Base-by-base conservation (phyloP, 2,329 filamentous ascomycete species). In the Microcyclospora tardicrescens region DNA sequence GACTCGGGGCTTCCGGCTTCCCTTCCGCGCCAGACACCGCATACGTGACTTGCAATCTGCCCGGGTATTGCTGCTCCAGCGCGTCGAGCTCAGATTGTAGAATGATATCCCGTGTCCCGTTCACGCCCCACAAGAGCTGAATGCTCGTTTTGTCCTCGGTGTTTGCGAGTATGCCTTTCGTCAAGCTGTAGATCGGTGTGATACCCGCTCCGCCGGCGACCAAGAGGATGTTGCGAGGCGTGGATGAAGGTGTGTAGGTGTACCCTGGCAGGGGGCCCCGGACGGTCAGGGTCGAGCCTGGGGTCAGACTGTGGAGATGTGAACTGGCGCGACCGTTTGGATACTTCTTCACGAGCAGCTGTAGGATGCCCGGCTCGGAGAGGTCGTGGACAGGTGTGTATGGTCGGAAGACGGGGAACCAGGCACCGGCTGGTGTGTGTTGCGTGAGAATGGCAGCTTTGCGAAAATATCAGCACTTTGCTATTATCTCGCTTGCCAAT, bases 171-270 rank as follows among this genome's bases (percentile, higher is more conserved):
- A 56, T 55, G 16, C 47, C 49, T 33, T 46, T 47, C 3, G 52
- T 45, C 5, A 57, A 46, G 16, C 48, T 51, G 44, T 53, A 82
- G 46, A 79, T 69, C 0, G 81, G 80, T 0, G 79, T 84, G 46
- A 85, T 81, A 13, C 81, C 81, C 0, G 77, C 78, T 10, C 81
- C 80, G 33, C 81, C 80, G 0, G 80, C 80, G 33, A 84, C 71
- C 30, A 83, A 65, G 2, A 73, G 71, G n/a, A 84, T 3, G 52
- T 53, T 44, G 11, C 50, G 44, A 12, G 51, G 44, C 38, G 29
- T 29, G 31, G 38, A 28, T 4, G 43, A 43, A n/a, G 46, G 33
- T 19, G 51, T 54, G 29, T 53, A 59, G 8, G 41, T 40, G 42
- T 56, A 54, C 32, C 51, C 54, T n/a, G 53, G 55, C 3, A 83